Conservation (phyloP, 202 grass and related monocot species). For the Thinopyrum obtusiflorum region DNA sequence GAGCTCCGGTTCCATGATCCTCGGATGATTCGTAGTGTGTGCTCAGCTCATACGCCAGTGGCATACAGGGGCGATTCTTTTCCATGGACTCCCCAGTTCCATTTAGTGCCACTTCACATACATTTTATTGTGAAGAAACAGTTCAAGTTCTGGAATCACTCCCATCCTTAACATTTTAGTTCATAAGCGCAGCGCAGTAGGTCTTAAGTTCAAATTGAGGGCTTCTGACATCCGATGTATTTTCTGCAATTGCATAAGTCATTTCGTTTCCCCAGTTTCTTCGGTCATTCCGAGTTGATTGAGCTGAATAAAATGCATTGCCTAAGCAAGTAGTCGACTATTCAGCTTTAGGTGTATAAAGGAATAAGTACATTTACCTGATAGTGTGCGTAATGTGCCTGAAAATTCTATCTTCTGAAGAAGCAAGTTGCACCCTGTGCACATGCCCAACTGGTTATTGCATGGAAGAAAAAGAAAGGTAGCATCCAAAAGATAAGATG, state of each 20-base stretch:
- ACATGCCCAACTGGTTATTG: background rate
- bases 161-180: background rate
- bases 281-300: constrained; percentile 1
- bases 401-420: background rate
- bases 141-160: background rate
- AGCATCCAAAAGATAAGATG: constrained; percentile 46
- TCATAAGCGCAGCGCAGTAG: background rate
- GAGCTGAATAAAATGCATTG: background rate
- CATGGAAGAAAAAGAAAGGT: constrained; percentile 68
- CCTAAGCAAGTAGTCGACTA: background rate
- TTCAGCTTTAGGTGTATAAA: constrained; percentile 4
- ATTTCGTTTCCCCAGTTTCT: background rate
- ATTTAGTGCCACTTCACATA: background rate
- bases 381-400: background rate
- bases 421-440: background rate
- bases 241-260: background rate
- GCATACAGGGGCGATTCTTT: background rate
- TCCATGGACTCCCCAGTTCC: background rate
- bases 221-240: background rate
- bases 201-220: background rate
- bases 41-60: background rate
- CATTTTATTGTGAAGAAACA: background rate
- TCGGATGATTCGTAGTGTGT: background rate
- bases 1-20: background rate
- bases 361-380: background rate